Evolutionary conservation across 2,329 filamentous ascomycete species (phyloP), one percentile per base, ranked within the genome.

Genomic region (Ceratocystiopsis brevicomis): DNA sequence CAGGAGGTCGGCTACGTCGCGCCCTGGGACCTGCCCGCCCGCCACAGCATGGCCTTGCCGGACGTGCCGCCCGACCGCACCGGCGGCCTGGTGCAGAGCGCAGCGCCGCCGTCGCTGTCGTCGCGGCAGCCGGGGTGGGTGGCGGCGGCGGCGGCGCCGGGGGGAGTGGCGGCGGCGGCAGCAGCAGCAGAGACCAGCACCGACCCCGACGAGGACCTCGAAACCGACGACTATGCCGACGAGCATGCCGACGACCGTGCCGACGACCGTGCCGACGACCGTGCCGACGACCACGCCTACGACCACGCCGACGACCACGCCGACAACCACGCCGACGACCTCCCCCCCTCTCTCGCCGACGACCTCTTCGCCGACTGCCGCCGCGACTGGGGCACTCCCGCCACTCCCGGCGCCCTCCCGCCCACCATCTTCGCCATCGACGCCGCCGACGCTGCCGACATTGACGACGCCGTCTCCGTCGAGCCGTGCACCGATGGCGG

Each of bases 381-480:
- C 39, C 68, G 66, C 46, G 68, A 76, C 42, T 81, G 75, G 69
- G 61, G 61, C 0, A 53, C 65, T n/a, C 54, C 25, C 25, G 25
- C 8, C 25, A 30, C 73, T 6, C 19, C 19, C 19, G 19, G 19
- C 19, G 19, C 19, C 4, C 19, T 6, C 19, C 19, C 19, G 19
- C 19, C 19, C 18, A 69, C 67, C 0, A 70, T 81, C 1, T 87
- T 77, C 54, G 85, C 80, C 50, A 81, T 92, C 47, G 83, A 92
- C 53, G 67, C 71, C 25, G 64, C 67, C 17, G 61, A 59, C 34
- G 80, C 84, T 0, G 63, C 69, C 25, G 76, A 88, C 51, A 80
- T 90, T 45, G 83, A 92, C 51, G 83, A 92, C 54, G 83, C 78
- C 1, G 60, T 92, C 10, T 88, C 82, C 1, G 54, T 90, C 9